Evolutionary conservation across 1,284 basidiomycete genomes (phyloP), one percentile per base, ranked within the genome.

Genomic region (Sporisorium graminicola): DNA sequence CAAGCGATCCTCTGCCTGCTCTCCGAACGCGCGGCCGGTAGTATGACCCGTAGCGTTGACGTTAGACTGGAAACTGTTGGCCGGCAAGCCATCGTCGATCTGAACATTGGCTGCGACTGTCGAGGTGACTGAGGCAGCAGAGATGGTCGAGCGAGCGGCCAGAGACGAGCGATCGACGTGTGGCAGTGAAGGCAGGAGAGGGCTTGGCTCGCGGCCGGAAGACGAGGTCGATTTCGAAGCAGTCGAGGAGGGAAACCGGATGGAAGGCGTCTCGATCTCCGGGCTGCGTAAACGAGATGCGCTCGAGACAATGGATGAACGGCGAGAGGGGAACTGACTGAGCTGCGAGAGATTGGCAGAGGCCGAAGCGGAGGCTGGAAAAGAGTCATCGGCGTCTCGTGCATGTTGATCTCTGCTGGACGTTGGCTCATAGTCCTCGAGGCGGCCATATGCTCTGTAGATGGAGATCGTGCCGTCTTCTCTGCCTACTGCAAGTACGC

Each of bases 21-120:
- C 69, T 29, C 43, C 29, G 20, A 58, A 57, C 13, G 33, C 37
- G 43, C 69, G 51, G 10, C 64, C 69, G 33, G 69, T 59, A 27
- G 64, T 72, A 27, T 68, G 60, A 12, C 74, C 74, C 0, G 53
- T 68, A 4, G 69, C 74, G 6, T 66, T 72, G 31, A 77, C 51
- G 14, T 66, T 77, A 14, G 69, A 65, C 49, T 77, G 69, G 0
- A 77, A 49, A 22, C 63, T 63, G 22, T 35, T 20, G 18, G 53
- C 62, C 13, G 74, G 69, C 18, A 59, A 5, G 8, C 58, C 65
- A 2, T 73, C 69, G 6, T 77, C 74, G 35, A 77, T 52, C 65
- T 77, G 74, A n/a, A 77, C 65, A 31, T 66, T 72, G 35, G 57
- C 55, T 5, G 68, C 55, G 27, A 63, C 65, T 1, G 61, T 69